Conservation (phyloP, 345 rosid species). For the Citropsis articulata region DNA sequence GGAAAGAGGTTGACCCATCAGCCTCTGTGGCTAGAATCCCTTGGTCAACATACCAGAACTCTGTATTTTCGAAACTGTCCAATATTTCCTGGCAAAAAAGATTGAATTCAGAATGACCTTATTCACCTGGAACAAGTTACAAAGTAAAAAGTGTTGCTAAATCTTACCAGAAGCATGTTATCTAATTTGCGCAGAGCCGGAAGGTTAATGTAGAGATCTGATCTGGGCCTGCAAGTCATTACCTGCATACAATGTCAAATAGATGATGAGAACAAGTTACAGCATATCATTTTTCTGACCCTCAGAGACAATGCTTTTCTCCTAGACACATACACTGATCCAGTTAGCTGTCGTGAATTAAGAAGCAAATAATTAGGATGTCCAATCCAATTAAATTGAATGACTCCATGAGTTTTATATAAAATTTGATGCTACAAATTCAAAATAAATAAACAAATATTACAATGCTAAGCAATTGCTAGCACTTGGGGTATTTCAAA, state of each 20-base stretch:
- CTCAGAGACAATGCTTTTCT: not conserved
- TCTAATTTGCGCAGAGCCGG: slow-evolving; percentile 93
- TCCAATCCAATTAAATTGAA: not conserved
- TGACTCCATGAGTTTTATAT: not conserved
- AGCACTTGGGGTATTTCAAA: not conserved
- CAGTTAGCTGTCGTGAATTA: not conserved
- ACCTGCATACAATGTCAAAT: slow-evolving; percentile 46
- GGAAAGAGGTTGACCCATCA: slow-evolving; percentile 73
- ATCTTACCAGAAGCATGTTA: slow-evolving; percentile 92
- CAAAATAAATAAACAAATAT: not conserved
- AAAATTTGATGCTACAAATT: slow-evolving; percentile 4
- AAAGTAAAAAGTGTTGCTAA: not conserved
- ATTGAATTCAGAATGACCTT: slow-evolving; percentile 9
- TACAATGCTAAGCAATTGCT: not conserved
- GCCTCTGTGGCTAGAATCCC: slow-evolving; percentile 76
- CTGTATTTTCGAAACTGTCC: slow-evolving; percentile 72
- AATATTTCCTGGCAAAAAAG: slow-evolving; percentile 65
- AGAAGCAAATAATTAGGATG: not conserved
- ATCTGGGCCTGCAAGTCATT: slow-evolving; percentile 92
- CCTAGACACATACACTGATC: not conserved
- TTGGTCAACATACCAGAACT: slow-evolving; percentile 96
- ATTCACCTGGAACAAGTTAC: slow-evolving; percentile 2
- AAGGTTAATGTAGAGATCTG: slow-evolving; percentile 86
- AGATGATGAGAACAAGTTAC: not conserved
- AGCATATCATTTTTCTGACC: not conserved